Percentiles rank a stretch among this genome's conserved stretches.
Conservation (phyloP, 306 rosid genomes). For the Hylodesmum podocarpum region DNA sequence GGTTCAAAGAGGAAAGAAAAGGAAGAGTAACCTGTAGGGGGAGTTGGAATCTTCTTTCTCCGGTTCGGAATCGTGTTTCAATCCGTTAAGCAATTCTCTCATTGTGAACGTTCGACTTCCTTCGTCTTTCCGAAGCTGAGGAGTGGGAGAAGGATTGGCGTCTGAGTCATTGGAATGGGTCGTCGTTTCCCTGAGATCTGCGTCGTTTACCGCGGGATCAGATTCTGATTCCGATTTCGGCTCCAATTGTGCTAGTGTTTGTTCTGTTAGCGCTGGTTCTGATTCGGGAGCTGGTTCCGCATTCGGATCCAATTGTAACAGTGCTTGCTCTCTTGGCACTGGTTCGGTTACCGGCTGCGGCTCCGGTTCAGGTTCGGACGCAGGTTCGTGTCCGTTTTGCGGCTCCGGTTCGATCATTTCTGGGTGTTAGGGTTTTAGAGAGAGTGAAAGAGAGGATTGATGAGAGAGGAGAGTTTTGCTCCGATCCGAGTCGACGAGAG, state of each 20-base stretch:
- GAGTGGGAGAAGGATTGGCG: conserved; percentile 27
- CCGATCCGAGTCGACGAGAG: neutral
- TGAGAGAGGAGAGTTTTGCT: neutral
- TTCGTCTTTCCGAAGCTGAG: conserved; percentile 71
- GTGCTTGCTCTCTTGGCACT: neutral
- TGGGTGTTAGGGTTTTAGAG: conserved; percentile 17
- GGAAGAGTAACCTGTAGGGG: conserved; percentile 56
- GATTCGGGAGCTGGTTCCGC: neutral
- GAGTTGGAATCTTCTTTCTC: conserved; percentile 55
- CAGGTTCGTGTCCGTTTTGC: conserved; percentile 17
- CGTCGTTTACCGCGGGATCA: conserved; percentile 28
- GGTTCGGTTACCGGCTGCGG: neutral
- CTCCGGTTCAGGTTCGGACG: neutral
- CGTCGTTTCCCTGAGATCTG: conserved; percentile 42
- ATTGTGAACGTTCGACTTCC: conserved; percentile 96
- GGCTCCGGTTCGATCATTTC: conserved; percentile 37
- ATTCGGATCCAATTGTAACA: neutral
- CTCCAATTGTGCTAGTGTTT: neutral
- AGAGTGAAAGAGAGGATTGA: neutral
- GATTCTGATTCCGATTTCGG: conserved; percentile 28
- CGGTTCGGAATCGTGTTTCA: conserved; percentile 66
- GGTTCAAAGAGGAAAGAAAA: neutral
- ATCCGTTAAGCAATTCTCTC: conserved; percentile 84
- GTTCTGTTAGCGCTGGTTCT: neutral
- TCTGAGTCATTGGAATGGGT: conserved; percentile 30